These are phyloP conservation scores for Candida coquimbonensis DNA, from an alignment of 805 yeast species.

Conservation along the genomic window DNA sequence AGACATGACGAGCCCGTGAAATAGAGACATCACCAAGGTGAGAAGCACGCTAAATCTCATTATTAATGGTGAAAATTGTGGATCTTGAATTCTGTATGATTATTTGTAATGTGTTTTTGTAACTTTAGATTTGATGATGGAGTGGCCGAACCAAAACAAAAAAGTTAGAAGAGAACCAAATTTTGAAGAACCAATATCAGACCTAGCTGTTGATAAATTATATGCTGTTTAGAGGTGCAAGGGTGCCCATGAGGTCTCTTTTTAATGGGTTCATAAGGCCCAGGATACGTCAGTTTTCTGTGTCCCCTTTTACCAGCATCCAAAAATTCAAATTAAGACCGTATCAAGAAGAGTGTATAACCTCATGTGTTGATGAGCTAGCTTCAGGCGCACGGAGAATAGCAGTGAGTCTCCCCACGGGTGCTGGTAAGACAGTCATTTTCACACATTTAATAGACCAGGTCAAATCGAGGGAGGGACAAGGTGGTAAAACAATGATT, in stretches of 20 bases:
- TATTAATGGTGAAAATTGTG: neutral
- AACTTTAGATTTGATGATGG: neutral
- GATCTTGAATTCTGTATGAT: neutral
- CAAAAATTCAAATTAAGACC: conserved; percentile 26
- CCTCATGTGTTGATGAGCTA: conserved; percentile 44
- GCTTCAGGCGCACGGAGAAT: conserved; percentile 42
- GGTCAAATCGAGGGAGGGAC: conserved; percentile 26
- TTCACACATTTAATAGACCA: conserved; percentile 51
- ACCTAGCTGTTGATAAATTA: no score
- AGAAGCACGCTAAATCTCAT: neutral
- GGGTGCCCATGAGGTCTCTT: no score
- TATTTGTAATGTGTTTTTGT: neutral
- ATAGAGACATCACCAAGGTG: neutral
- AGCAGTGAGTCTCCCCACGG: conserved; percentile 86
- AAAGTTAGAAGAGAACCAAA: no score
- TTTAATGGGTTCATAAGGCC: no score
- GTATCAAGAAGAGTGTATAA: conserved; percentile 70
- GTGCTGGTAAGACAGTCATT: conserved; percentile 89
- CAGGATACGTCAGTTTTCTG: no score
- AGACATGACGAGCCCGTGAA: neutral
- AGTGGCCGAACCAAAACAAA: no score
- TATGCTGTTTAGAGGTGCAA: no score
- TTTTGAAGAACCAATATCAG: no score
- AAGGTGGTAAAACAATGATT: conserved; percentile 40
- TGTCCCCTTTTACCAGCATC: neutral